Base-by-base conservation (phyloP, 495 filamentous ascomycete genomes). In the Oidiodendron maius region DNA sequence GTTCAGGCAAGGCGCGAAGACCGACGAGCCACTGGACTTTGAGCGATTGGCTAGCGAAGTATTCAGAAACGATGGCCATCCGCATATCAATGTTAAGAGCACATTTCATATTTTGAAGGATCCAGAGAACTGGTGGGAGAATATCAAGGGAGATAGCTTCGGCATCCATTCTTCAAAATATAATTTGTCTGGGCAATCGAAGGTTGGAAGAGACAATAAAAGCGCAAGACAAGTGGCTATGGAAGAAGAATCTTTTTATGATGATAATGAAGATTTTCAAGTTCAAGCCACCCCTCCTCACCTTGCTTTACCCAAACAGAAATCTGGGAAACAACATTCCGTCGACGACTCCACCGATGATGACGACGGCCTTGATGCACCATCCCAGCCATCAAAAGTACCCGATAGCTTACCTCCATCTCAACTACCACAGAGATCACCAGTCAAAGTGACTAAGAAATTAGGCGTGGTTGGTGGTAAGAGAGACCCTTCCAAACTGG, bases 91-190 rank as follows among this genome's bases (percentile, higher is more conserved):
- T 12, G 47, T 40, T 32, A 58, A 48, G 20, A 49, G 40, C 15
- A 53, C 45, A 13, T 52, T 56, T 30, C 53, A 48, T 23, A 51
- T 28, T 3, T 41, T 58, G 2, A 57, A 49, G 3, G 50, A 51
- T 4, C 40, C 68, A 4, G 66, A 73, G 22, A 64, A 66, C 40
- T 80, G 74, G 72, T 79, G 74, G 72, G 69, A 64, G 4, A 64
- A 64, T 20, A 60, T 79, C 13, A 63, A 55, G 22, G 60, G 62
- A 1, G 55, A 56, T 15, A 64, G 61, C 13, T 38, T 56, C 2
- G 45, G 52, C 36, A n/a, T n/a, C n/a, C n/a, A n/a, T n/a, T n/a
- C n/a, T n/a, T n/a, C n/a, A n/a, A n/a, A n/a, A n/a, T n/a, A n/a
- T n/a, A n/a, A n/a, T n/a, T 24, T 48, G 20, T 46, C 32, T 35